These are phyloP conservation scores for Penicillium sp. DNA, from an alignment of 2,329 filamentous ascomycete genomes.

Conservation along the genomic window DNA sequence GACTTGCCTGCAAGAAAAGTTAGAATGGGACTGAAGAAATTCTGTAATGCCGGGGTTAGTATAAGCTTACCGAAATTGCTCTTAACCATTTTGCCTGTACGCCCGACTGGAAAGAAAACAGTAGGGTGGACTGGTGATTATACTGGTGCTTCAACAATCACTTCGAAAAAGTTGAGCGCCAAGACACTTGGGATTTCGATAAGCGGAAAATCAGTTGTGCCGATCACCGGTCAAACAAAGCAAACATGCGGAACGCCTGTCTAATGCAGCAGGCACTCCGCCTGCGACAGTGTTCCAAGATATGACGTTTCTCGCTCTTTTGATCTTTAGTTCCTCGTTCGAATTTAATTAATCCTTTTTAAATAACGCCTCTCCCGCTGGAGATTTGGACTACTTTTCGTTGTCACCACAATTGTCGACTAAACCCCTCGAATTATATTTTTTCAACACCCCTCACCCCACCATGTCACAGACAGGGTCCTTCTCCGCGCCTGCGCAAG, in stretches of 20 bases:
- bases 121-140: constrained; percentile 10
- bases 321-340: background rate
- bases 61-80: constrained; percentile 31
- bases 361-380: background rate
- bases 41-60: background rate
- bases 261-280: constrained; percentile 12
- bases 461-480: constrained; percentile 35
- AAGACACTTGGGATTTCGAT: constrained; percentile 34
- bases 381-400: background rate
- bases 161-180: constrained; percentile 31
- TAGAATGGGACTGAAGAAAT: constrained; percentile 1
- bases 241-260: constrained; percentile 12
- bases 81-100: constrained; percentile 40
- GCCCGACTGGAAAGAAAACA: constrained; percentile 14
- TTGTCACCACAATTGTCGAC: background rate
- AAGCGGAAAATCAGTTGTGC: constrained; percentile 34
- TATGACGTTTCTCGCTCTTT: background rate
- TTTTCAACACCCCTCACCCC: constrained; percentile 14
- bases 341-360: background rate
- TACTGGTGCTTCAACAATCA: constrained; percentile 12
- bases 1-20: constrained; percentile 68
- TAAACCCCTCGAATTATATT: background rate
- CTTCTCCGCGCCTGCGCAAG: constrained; percentile 43
- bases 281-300: background rate
- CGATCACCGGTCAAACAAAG: constrained; percentile 33